Conservation (phyloP, 768 basidiomycete genomes). For the Russula emetica region DNA sequence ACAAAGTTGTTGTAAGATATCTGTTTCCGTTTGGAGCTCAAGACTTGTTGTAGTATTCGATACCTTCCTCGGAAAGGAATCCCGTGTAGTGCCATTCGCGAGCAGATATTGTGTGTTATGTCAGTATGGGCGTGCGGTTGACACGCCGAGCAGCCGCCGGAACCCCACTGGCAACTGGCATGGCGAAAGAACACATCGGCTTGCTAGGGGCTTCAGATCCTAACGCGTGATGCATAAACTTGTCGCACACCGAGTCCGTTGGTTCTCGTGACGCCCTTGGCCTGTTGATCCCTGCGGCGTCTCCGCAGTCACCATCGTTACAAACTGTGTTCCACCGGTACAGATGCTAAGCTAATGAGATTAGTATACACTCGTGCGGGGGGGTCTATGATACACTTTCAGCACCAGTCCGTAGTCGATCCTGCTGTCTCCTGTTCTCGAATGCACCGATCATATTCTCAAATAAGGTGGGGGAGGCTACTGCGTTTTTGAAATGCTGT, state of each 20-base stretch:
- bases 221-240: too few species aligned
- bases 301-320: not conserved
- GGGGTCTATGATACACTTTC: conserved; percentile 6
- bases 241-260: too few species aligned
- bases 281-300: not conserved
- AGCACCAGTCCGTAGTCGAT: not conserved
- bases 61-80: not conserved
- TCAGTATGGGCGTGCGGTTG: too few species aligned
- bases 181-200: too few species aligned
- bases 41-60: not conserved
- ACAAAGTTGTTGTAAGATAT: not conserved
- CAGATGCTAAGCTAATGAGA: not conserved
- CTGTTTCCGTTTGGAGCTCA: not conserved
- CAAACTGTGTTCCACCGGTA: not conserved
- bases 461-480: conserved; percentile 3
- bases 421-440: conserved; percentile 4
- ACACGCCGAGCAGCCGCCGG: not conserved
- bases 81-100: not conserved
- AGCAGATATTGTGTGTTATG: not conserved
- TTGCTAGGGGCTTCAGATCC: too few species aligned
- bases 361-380: conserved; percentile 4
- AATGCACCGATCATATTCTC: conserved; percentile 5
- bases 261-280: not conserved
- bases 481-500: conserved; percentile 14
- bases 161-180: too few species aligned